These are phyloP conservation scores for Drechslerella stenobrocha DNA, from an alignment of 2,329 filamentous ascomycete genomes.

Conservation along the genomic window DNA sequence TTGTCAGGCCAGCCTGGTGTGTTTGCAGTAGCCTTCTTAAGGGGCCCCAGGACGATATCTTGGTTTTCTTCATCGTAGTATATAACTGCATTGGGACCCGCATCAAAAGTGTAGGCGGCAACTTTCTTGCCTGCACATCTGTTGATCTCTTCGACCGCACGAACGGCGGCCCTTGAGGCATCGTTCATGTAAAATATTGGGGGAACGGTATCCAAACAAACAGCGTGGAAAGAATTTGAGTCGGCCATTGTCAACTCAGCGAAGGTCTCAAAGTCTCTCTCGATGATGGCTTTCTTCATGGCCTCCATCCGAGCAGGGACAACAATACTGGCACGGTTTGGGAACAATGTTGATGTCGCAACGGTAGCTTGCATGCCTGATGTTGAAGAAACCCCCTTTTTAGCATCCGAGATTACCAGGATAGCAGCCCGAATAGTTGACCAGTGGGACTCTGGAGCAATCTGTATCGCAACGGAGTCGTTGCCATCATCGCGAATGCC, in stretches of 20 bases:
- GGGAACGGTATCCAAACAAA: conserved; percentile 90
- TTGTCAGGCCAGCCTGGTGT: conserved; percentile 73
- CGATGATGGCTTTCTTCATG: conserved; percentile 80
- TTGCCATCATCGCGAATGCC: conserved; percentile 72
- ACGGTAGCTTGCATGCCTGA: conserved; percentile 98
- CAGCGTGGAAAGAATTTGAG: conserved; percentile 95
- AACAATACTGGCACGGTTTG: conserved; percentile 71
- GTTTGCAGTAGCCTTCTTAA: conserved; percentile 68
- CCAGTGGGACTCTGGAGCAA: conserved; percentile 89
- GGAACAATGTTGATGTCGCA: conserved; percentile 83
- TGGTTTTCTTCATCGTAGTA: conserved; percentile 86
- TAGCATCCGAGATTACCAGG: conserved; percentile 86
- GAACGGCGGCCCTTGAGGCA: conserved; percentile 80
- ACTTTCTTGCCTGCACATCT: conserved; percentile 73
- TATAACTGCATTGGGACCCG: conserved; percentile 92
- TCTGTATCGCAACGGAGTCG: conserved; percentile 84
- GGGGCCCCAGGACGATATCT: conserved; percentile 71
- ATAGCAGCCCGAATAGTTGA: conserved; percentile 90
- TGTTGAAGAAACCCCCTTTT: conserved; percentile 92
- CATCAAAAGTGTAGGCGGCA: conserved; percentile 95
- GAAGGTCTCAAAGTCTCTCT: conserved; percentile 81
- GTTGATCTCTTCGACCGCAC: conserved; percentile 88
- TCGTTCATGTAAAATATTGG: conserved; percentile 99
- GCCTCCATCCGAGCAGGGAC: conserved; percentile 80
- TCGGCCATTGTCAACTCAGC: conserved; percentile 93